These are phyloP conservation scores for Russula foetens DNA, from an alignment of 768 basidiomycete genomes.

Conservation along the genomic window DNA sequence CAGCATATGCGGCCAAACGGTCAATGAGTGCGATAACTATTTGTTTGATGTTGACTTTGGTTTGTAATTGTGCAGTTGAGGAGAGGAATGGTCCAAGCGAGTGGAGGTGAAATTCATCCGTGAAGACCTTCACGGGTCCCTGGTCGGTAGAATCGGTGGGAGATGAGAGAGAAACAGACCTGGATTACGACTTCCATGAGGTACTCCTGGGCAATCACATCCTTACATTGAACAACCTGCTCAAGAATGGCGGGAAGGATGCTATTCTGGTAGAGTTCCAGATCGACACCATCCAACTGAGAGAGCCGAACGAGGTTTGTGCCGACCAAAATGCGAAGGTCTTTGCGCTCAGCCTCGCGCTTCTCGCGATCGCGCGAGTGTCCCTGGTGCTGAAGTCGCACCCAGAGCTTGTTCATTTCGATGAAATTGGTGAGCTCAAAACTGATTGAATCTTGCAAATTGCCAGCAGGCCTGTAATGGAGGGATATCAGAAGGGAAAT, in stretches of 20 bases:
- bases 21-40: slow-evolving; percentile 98
- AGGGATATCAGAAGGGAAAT: neutral
- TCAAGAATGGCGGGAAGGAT: slow-evolving; percentile 93
- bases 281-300: slow-evolving; percentile 93
- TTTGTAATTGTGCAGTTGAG: slow-evolving; percentile 92
- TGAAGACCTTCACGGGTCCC: slow-evolving; percentile 69
- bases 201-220: slow-evolving; percentile 98
- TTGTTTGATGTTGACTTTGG: slow-evolving; percentile 96
- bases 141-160: neutral
- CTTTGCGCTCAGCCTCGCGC: slow-evolving; percentile 91
- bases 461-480: slow-evolving; percentile 64
- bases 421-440: slow-evolving; percentile 98
- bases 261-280: slow-evolving; percentile 77
- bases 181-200: slow-evolving; percentile 99
- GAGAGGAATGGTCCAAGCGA: slow-evolving; percentile 94
- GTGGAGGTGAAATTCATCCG: slow-evolving; percentile 96
- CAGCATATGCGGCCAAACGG: slow-evolving; percentile 90
- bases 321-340: slow-evolving; percentile 92
- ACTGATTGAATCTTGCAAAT: slow-evolving; percentile 88
- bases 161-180: slow-evolving; percentile 34
- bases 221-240: slow-evolving; percentile 97
- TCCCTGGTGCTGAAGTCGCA: slow-evolving; percentile 94
- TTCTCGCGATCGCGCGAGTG: slow-evolving; percentile 97
- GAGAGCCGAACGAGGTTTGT: slow-evolving; percentile 95
- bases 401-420: slow-evolving; percentile 99